Base-by-base conservation (phyloP, 495 filamentous ascomycete species). In the Physcia stellaris region DNA sequence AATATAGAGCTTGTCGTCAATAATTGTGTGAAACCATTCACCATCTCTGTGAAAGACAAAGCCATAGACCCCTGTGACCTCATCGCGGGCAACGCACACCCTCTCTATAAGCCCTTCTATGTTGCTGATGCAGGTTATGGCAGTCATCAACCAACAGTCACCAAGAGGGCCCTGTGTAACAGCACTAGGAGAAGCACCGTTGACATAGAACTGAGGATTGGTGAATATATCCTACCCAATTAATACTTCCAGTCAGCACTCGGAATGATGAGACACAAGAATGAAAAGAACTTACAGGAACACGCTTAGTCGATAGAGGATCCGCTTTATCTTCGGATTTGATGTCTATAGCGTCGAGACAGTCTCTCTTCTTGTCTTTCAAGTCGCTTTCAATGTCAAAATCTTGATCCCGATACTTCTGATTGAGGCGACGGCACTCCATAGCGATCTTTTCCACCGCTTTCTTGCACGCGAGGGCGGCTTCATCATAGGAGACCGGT, bases 41-140 rank as follows among this genome's bases (percentile, higher is more conserved):
- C 84, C 84, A 48, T 94, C 86, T 77, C 86, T 72, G 59, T 84
- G 71, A 55, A 94, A 94, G 7, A 93, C 85, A 50, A 94, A 94
- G 1, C 86, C 86, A 50, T 94, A 94, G 15, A 93, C 84, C 4
- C 87, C 87, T 18, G 90, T 73, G 30, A 70, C 63, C 53, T 86
- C 75, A 51, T 94, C 70, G n/a, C 72, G 64, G 10, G 73, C 79
- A 17, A 94, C 83, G 50, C 86, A 94, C 10, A 94, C 68, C 37
- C 67, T 72, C 48, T 84, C 73, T 37, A 94, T 82, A 45, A 93
- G 58, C 0, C 70, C 78, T 19, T 72, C 58, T 55, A 85, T 85
- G 50, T 85, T 87, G 21, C 73, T 77, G 43, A 94, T 68, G 1
- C 82, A 86, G 40, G 75, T 82, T 35, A 94, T 54, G 5, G 83